Conservation (phyloP, 2,329 filamentous ascomycete species). For the Pochonia chlamydosporia region DNA sequence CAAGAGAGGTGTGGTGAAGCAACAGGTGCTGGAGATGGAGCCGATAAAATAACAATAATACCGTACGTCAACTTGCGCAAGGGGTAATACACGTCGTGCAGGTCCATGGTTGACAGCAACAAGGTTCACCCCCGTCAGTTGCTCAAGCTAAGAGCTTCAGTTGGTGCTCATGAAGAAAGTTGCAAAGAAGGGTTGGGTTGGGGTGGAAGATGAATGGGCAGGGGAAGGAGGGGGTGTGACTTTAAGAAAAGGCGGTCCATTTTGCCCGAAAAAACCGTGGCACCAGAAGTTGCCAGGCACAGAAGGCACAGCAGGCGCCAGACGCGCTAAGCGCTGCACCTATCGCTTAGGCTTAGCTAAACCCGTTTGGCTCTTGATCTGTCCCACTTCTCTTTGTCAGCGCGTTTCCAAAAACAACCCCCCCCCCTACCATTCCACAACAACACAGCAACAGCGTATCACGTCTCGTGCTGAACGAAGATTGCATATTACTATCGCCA, state of each 20-base stretch:
- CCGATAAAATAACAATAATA: too few relatives aligned
- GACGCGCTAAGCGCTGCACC: conserved; percentile 6
- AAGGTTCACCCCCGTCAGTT: background rate
- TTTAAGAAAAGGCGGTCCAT: background rate
- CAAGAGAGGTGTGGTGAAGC: background rate
- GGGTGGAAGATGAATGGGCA: too few relatives aligned
- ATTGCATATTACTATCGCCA: background rate
- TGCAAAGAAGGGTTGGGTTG: background rate
- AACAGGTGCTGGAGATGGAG: background rate
- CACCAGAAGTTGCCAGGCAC: background rate
- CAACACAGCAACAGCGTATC: background rate
- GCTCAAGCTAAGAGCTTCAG: background rate
- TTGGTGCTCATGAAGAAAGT: background rate
- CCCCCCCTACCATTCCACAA: background rate
- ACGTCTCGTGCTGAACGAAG: background rate
- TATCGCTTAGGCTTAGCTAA: conserved; percentile 2
- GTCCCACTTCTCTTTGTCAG: conserved; percentile 3
- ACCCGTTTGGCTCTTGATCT: too few relatives aligned
- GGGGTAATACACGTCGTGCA: too few relatives aligned
- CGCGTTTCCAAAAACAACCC: background rate
- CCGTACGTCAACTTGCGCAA: too few relatives aligned
- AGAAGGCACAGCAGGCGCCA: background rate
- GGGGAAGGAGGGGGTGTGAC: too few relatives aligned
- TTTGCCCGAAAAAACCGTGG: background rate
- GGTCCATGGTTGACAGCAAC: background rate